Percentiles rank a stretch among this genome's conserved stretches.
These are phyloP conservation scores for Ilyonectria destructans DNA, from an alignment of 2,329 filamentous ascomycete species.

Conservation along the genomic window DNA sequence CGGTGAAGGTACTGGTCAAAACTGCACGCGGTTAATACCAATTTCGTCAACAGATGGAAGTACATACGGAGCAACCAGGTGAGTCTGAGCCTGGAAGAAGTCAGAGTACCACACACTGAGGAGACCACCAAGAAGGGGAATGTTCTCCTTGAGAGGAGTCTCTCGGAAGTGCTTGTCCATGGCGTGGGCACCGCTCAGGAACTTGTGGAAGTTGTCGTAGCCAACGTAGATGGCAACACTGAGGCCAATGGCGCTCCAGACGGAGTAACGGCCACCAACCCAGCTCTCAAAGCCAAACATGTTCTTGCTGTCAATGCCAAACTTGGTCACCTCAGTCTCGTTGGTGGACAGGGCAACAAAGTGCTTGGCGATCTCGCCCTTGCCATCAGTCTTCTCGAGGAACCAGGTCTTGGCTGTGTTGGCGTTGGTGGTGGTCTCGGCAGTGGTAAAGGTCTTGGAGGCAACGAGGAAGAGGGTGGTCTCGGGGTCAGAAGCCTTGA, in stretches of 20 bases:
- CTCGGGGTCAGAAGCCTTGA: slow-evolving; percentile 91
- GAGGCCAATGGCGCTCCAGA: slow-evolving; percentile 98
- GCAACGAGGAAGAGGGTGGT: slow-evolving; percentile 99
- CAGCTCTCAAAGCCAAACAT: slow-evolving; percentile 99
- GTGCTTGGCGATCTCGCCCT: slow-evolving; percentile 96
- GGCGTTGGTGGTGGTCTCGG: slow-evolving; percentile 97
- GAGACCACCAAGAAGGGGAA: slow-evolving; percentile 91
- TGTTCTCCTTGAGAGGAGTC: slow-evolving; percentile 93
- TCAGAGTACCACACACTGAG: slow-evolving; percentile 99
- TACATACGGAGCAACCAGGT: slow-evolving; percentile 92
- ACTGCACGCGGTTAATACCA: slow-evolving; percentile 58
- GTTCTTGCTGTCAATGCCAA: slow-evolving; percentile 98
- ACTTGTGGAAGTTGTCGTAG: slow-evolving; percentile 97
- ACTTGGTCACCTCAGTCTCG: slow-evolving; percentile 95
- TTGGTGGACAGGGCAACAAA: slow-evolving; percentile 99
- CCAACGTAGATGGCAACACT: slow-evolving; percentile 96
- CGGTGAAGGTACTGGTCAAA: slow-evolving; percentile 99
- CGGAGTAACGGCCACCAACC: slow-evolving; percentile 98
- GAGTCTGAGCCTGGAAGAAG: slow-evolving; percentile 98
- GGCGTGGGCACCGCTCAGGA: slow-evolving; percentile 93
- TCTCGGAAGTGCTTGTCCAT: slow-evolving; percentile 99
- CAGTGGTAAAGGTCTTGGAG: slow-evolving; percentile 99
- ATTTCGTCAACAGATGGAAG: not conserved
- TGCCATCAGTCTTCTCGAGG: slow-evolving; percentile 82
- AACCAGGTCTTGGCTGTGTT: slow-evolving; percentile 99